Evolutionary conservation across 2,329 filamentous ascomycete species (phyloP).

Genomic region (Aspergillus novoparasiticus): DNA sequence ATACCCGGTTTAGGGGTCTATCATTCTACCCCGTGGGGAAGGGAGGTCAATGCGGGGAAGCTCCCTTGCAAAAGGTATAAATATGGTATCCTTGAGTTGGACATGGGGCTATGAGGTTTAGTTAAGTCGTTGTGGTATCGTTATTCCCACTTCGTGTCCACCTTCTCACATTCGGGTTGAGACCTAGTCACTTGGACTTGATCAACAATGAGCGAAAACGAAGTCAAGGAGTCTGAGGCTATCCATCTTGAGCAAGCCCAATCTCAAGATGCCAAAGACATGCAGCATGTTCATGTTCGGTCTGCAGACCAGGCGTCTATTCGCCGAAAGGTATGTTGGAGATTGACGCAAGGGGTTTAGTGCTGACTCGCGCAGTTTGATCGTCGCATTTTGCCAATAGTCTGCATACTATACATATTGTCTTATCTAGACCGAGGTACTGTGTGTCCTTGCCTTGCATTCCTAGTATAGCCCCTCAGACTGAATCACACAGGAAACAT

Average conservation of each 20-base stretch:
- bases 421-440: slow-evolving; percentile 28
- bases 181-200: not conserved
- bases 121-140: too few species aligned
- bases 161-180: not conserved
- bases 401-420: slow-evolving; percentile 27
- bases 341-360: not conserved
- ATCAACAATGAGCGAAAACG: not conserved
- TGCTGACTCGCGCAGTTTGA: slow-evolving; percentile 20
- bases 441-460: not conserved
- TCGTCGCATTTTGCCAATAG: slow-evolving; percentile 23
- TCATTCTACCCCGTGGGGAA: not conserved
- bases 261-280: not conserved
- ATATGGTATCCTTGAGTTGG: not conserved
- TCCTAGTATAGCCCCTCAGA: not conserved
- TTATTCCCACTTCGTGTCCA: not conserved
- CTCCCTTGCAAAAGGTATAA: not conserved
- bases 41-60: not conserved
- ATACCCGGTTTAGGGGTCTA: not conserved
- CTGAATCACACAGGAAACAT: slow-evolving; percentile 19
- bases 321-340: not conserved
- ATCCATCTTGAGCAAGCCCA: not conserved
- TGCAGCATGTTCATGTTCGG: not conserved
- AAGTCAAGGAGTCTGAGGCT: not conserved
- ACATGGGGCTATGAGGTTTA: not conserved
- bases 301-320: not conserved